Conservation (phyloP, 495 filamentous ascomycete species). For the Podospora didyma region DNA sequence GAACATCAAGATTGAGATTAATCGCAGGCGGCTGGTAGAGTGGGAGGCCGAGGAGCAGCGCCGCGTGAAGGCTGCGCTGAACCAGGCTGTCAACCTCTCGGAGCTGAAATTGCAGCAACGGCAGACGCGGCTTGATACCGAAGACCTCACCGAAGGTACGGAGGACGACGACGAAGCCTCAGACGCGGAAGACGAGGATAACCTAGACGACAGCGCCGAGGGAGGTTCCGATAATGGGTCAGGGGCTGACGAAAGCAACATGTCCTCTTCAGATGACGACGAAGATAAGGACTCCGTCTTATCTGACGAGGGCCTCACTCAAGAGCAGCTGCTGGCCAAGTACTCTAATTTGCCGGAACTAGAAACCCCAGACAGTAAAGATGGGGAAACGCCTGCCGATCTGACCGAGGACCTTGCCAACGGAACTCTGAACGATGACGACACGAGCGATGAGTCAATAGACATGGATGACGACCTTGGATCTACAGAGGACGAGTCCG, state of each 20-base stretch:
- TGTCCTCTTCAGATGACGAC: slow-evolving; percentile 61
- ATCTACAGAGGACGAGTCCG: slow-evolving; percentile 58
- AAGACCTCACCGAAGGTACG: slow-evolving; percentile 49
- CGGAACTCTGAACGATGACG: slow-evolving; percentile 45
- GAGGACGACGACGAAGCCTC: slow-evolving; percentile 45
- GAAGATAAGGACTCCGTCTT: slow-evolving; percentile 56
- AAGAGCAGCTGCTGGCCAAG: slow-evolving; percentile 73
- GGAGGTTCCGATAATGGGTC: slow-evolving; percentile 6
- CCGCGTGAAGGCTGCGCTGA: slow-evolving; percentile 74
- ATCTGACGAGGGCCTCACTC: slow-evolving; percentile 69
- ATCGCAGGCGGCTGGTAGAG: slow-evolving; percentile 62
- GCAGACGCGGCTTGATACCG: slow-evolving; percentile 39
- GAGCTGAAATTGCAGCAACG: slow-evolving; percentile 54
- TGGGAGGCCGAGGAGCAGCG: slow-evolving; percentile 86
- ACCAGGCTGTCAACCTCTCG: slow-evolving; percentile 74
- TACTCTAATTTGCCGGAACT: slow-evolving; percentile 64
- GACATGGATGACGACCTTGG: slow-evolving; percentile 87
- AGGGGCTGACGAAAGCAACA: slow-evolving; percentile 63
- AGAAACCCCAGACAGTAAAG: slow-evolving; percentile 12
- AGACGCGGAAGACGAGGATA: slow-evolving; percentile 47
- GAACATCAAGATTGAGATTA: slow-evolving; percentile 70
- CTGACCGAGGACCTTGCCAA: slow-evolving; percentile 21
- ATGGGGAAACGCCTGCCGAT: slow-evolving; percentile 12
- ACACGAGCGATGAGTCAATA: slow-evolving; percentile 73
- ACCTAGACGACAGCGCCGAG: slow-evolving; percentile 23